Base-by-base conservation (phyloP, 1,284 basidiomycete genomes). In the Porodaedalea pini region DNA sequence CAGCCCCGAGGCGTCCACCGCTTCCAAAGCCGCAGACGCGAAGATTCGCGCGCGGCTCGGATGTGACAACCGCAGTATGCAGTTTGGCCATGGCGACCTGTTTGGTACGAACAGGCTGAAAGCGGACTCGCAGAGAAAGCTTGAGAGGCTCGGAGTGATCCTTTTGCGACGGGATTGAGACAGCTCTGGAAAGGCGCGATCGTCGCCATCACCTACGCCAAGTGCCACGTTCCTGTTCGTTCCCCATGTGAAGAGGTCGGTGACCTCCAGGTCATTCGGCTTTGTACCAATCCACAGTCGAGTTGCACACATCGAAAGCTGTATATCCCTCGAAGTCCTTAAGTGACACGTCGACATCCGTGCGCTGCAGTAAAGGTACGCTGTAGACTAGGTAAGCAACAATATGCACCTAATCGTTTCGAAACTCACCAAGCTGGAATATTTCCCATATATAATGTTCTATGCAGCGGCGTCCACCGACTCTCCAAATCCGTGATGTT, bases 301-400 rank as follows among this genome's bases (percentile, higher is more conserved):
- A 87, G 67, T 98, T 98, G 74, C 94, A 98, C 25, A 99, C 74
- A 67, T 99, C 96, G 63, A 95, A 95, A 0, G 94, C 85, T 0
- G 92, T 94, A 69, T 97, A 88, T 1, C 94, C 96, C 67, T 98
- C 96, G 36, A 77, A 69, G 67, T 99, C 97, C 70, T 93, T 94
- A 57, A 93, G 65, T 1, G 80, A 74, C 0, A 78, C 71, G 66
- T 98, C 93, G 17, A 84, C 84, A 66, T 96, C 92, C 27, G 77
- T 65, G 36, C 87, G 82, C 60, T 87, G 83, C 40, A 94, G 74
- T 4, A 99, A 77, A 15, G 94, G 74, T 45, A 92, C 75, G 7
- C 88, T 87, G 63, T 2, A 58, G 51, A 17, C 60, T 39, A 25
- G 5, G 45, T 58, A 45, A 61, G 43, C 11, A 39, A 40, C 37